Evolutionary conservation across 108 stramenopile genomes (phyloP).

Genomic region (Cyclostephanos tholiformis): DNA sequence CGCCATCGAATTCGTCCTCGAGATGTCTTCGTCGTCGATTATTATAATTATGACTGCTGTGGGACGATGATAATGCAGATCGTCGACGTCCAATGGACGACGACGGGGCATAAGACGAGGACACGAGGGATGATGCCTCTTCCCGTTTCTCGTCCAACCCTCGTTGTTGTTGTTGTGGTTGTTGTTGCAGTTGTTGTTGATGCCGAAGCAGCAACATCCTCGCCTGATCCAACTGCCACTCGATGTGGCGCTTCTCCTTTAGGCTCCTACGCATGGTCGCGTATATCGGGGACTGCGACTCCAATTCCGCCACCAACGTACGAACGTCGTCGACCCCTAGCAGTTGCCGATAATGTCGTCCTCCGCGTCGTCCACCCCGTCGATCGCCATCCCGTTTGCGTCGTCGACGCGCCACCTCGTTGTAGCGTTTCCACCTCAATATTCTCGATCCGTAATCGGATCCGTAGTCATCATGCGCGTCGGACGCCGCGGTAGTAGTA

Average conservation of each 20-base stretch:
- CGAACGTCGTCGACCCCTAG: no score
- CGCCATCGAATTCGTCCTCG: constrained; percentile 38
- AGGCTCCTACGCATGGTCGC: constrained; percentile 42
- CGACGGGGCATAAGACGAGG: no score
- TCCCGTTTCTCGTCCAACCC: no score
- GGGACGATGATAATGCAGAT: no score
- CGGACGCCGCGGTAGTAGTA: neutral
- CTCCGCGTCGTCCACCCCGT: neutral
- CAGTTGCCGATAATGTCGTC: no score
- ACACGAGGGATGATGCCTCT: no score
- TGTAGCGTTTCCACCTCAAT: neutral
- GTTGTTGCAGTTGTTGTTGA: no score
- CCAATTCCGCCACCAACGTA: neutral
- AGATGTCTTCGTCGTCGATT: constrained; percentile 11
- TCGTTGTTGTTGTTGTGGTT: no score
- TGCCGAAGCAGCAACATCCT: neutral
- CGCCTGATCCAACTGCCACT: constrained; percentile 34
- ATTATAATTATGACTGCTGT: neutral
- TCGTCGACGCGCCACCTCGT: neutral
- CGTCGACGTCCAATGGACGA: no score
- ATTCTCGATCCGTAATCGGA: neutral
- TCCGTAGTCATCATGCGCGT: neutral
- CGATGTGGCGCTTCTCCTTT: constrained; percentile 26
- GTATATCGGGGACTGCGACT: constrained; percentile 1
- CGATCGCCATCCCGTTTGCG: neutral